A percentile compares a stretch with the other conserved stretches of the same genome.
phyloP scores from a whole-genome alignment of 73 alveolate species.

The Durusdinium trenchii region DNA sequence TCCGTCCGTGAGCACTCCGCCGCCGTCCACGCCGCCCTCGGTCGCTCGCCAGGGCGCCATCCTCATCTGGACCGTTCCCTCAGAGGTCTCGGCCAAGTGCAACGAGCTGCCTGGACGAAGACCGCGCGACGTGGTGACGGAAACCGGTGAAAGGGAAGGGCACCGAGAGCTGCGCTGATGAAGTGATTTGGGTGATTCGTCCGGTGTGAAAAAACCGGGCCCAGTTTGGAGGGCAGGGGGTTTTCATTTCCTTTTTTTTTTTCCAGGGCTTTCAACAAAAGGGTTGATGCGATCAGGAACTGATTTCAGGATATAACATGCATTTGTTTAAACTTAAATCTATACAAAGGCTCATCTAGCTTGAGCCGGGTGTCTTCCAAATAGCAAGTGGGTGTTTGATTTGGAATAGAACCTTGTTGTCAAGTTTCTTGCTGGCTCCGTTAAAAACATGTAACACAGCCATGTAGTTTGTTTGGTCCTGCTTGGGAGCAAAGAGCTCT shows the following conservation, averaged over 20 bases:
- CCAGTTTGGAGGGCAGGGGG: neutral
- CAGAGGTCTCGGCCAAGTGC: constrained; percentile 96
- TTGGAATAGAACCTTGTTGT: too few relatives aligned
- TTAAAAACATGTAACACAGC: neutral
- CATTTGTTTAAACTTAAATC: neutral
- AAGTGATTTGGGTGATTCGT: too few relatives aligned
- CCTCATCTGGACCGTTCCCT: constrained; percentile 99
- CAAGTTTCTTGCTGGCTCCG: too few relatives aligned
- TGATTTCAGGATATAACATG: neutral
- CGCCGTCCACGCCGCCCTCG: neutral
- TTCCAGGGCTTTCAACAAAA: neutral
- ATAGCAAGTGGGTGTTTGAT: too few relatives aligned
- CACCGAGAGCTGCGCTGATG: neutral
- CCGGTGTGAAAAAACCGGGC: too few relatives aligned
- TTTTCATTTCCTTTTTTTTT: neutral
- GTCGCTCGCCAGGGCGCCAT: constrained; percentile 99
- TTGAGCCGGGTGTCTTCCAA: too few relatives aligned
- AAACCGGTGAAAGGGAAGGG: neutral
- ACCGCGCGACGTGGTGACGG: neutral
- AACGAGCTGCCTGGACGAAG: neutral
- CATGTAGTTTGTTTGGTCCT: neutral
- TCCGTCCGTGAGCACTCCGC: neutral
- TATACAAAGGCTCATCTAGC: neutral
- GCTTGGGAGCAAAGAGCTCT: too few relatives aligned
- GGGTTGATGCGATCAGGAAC: neutral